Base-by-base conservation (phyloP, 345 rosid species). In the Lepidium africanum region DNA sequence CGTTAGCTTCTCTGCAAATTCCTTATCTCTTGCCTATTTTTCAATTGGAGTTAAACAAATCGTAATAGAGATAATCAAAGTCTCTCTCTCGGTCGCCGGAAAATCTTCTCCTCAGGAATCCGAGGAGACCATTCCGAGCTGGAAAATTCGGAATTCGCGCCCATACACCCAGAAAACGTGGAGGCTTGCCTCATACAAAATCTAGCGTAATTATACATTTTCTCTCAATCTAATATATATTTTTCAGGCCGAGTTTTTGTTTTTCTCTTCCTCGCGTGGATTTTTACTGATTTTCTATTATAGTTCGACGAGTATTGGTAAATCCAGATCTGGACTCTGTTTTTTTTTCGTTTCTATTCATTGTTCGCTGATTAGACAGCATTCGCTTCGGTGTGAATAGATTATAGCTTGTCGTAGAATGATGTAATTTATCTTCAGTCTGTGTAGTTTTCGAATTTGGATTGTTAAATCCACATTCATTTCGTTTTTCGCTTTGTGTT, bases 1-100 rank as follows among this genome's bases (percentile, higher is more conserved):
- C 68, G 68, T 51, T 9, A 59, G 63, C 72, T 66, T 42, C 77
- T 66, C 77, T 51, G 35, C 49, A 32, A 73, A 59, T 73, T 41
- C 47, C 72, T 66, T 52, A 66, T 73, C 72, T 50, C 67, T 65
- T 54, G 8, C 45, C 40, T 62, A 52, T 62, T 35, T 21, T 16
- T 38, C 33, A 64, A 15, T 37, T 45, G 2, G 27, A 40, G 12
- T 50, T 16, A 8, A 15, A 5, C 6, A 36, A 55, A 23, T 56
- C 65, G n/a, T 45, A 14, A 53, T 35, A 51, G 4, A 43, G 55
- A 65, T 60, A 58, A n/a, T 25, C 57, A 5, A 5, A 51, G 67
- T 73, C 60, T 65, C 67, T 65, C 67, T 50, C 60, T 65, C 47
- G 23, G 71, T 73, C 67, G 40, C 49, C 71, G 76, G 19, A 47